Percentiles rank a stretch among this genome's conserved stretches.
Evolutionary conservation across 441 rosid genomes (phyloP).

Genomic region (Gossypium trilobum): DNA sequence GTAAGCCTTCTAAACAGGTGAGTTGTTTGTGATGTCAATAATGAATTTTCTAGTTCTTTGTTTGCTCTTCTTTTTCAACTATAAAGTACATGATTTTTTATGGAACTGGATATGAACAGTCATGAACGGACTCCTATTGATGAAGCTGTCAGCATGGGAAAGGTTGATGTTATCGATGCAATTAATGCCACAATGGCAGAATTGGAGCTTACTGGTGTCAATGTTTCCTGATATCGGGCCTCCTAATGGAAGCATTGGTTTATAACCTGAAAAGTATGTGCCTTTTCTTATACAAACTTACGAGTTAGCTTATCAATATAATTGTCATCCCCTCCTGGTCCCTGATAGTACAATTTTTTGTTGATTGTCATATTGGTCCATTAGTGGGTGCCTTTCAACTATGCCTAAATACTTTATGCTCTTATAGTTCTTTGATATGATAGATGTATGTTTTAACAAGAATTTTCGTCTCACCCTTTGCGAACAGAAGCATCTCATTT

Average conservation of each 20-base stretch:
- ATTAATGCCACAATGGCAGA: constrained; percentile 53
- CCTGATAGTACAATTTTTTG: constrained; percentile 8
- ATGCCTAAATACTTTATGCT: not conserved
- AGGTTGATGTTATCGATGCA: constrained; percentile 55
- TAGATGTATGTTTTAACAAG: not conserved
- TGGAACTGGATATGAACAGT: constrained; percentile 33
- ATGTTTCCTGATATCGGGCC: constrained; percentile 29
- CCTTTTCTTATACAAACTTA: not conserved
- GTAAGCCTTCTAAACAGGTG: constrained; percentile 60
- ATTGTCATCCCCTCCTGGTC: not conserved
- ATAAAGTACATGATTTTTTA: not conserved
- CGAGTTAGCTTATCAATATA: not conserved
- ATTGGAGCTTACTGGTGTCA: constrained; percentile 48
- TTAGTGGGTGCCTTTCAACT: not conserved
- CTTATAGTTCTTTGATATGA: not conserved
- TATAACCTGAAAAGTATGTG: not conserved
- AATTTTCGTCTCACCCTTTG: not conserved
- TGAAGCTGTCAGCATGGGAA: constrained; percentile 62
- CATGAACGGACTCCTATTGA: constrained; percentile 73
- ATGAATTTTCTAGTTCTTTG: not conserved
- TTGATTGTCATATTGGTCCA: not conserved
- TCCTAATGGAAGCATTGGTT: not conserved
- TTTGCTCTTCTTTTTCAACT: not conserved
- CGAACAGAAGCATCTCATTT: not conserved
- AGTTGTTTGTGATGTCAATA: constrained; percentile 5